These are phyloP conservation scores for Spiromastix sp. DNA, from an alignment of 2,329 filamentous ascomycete genomes.

Conservation along the genomic window DNA sequence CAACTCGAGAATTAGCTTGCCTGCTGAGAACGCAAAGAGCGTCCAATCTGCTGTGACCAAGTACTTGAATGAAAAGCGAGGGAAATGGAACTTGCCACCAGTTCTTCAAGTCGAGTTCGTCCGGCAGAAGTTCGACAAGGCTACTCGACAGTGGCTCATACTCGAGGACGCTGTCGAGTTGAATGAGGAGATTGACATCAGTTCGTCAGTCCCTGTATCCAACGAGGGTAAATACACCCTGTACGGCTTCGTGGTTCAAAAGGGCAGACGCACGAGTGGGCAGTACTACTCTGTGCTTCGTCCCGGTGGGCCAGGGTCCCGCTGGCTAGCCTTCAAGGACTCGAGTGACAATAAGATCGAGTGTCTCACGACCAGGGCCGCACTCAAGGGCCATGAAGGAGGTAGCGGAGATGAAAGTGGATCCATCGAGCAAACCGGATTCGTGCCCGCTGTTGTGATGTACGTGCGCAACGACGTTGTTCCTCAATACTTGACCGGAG, in stretches of 20 bases:
- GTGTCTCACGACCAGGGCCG: slow-evolving; percentile 46
- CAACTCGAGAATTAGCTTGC: slow-evolving; percentile 29
- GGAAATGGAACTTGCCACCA: slow-evolving; percentile 36
- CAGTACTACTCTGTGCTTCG: slow-evolving; percentile 51
- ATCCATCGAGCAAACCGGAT: slow-evolving; percentile 28
- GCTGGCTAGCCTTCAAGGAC: slow-evolving; percentile 52
- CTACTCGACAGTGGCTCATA: slow-evolving; percentile 46
- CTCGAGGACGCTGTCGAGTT: slow-evolving; percentile 46
- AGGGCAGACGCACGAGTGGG: slow-evolving; percentile 47
- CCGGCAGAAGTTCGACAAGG: slow-evolving; percentile 46
- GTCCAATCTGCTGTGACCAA: slow-evolving; percentile 25
- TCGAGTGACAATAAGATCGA: slow-evolving; percentile 45
- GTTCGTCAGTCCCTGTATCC: slow-evolving; percentile 21
- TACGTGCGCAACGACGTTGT: slow-evolving; percentile 45
- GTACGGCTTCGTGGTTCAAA: slow-evolving; percentile 51
- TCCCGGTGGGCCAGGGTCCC: slow-evolving; percentile 44
- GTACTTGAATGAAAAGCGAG: slow-evolving; percentile 24
- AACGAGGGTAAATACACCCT: slow-evolving; percentile 41
- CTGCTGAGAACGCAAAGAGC: slow-evolving; percentile 27
- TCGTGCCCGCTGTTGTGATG: slow-evolving; percentile 45
- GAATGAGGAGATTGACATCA: slow-evolving; percentile 44
- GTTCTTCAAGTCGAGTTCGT: slow-evolving; percentile 47
- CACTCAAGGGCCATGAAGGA: slow-evolving; percentile 42
- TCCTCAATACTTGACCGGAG: slow-evolving; percentile 30
- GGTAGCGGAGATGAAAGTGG: slow-evolving; percentile 27